These are phyloP conservation scores for Iris pallida DNA, from an alignment of 116 monocot genomes.

Conservation along the genomic window DNA sequence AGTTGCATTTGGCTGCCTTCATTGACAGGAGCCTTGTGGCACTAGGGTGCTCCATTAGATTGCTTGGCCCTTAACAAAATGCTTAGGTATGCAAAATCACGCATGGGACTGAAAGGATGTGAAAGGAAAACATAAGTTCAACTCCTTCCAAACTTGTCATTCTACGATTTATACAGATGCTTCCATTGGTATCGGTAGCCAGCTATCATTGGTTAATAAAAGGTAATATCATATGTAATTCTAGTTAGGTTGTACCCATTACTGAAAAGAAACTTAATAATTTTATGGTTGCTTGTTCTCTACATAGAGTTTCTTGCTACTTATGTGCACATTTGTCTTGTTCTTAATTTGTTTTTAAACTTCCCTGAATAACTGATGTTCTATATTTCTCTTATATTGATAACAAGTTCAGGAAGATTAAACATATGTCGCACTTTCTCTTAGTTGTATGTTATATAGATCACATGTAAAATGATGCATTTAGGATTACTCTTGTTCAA, in stretches of 20 bases:
- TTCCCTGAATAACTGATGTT: not conserved
- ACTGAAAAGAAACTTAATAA: not conserved
- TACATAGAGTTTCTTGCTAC: too few relatives aligned
- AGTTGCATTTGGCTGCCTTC: too few relatives aligned
- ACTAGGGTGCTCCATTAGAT: too few relatives aligned
- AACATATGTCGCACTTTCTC: not conserved
- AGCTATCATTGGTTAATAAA: too few relatives aligned
- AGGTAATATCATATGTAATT: too few relatives aligned
- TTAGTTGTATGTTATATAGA: not conserved
- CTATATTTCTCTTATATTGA: constrained; percentile 5
- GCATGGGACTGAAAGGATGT: constrained; percentile 43
- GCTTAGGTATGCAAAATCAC: constrained; percentile 47
- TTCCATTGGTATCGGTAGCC: too few relatives aligned
- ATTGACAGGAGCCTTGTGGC: too few relatives aligned
- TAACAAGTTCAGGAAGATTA: not conserved
- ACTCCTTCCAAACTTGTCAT: too few relatives aligned
- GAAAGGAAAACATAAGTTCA: constrained; percentile 13
- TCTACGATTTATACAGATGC: too few relatives aligned
- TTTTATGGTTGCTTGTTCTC: not conserved
- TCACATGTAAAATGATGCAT: not conserved
- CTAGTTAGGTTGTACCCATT: not conserved
- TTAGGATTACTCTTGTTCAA: too few relatives aligned
- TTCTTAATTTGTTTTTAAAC: not conserved
- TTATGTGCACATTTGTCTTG: not conserved
- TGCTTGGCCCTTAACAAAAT: constrained; percentile 17